phyloP scores from a whole-genome alignment of 1,284 basidiomycete genomes.

The Leccinum fallax region DNA sequence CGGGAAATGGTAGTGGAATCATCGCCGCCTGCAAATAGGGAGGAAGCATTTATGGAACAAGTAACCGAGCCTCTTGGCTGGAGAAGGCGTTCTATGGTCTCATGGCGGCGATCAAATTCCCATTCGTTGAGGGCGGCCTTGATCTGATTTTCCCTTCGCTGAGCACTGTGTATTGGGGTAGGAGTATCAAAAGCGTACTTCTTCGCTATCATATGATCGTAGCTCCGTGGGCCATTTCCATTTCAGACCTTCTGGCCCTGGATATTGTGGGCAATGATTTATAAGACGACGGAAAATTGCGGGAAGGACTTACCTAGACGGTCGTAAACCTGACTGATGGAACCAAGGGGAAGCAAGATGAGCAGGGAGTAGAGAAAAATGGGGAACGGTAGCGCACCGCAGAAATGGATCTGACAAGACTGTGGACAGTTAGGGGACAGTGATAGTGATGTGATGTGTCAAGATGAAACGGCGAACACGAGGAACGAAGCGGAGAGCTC shows the following conservation, averaged over 20 bases:
- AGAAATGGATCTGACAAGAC: conserved; percentile 77
- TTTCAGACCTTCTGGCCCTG: conserved; percentile 57
- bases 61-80: conserved; percentile 49
- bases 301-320: conserved; percentile 54
- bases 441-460: conserved; percentile 7
- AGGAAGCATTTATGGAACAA: conserved; percentile 50
- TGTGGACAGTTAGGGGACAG: conserved; percentile 32
- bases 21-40: conserved; percentile 43
- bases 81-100: conserved; percentile 48
- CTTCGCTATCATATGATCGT: conserved; percentile 49
- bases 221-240: conserved; percentile 44
- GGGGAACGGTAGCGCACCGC: conserved; percentile 45
- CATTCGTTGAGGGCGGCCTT: conserved; percentile 47
- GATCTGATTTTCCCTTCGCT: conserved; percentile 42
- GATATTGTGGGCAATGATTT: conserved; percentile 9
- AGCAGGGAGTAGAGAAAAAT: conserved; percentile 6
- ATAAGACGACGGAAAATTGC: conserved; percentile 15
- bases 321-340: conserved; percentile 69
- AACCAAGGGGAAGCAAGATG: conserved; percentile 12
- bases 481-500: conserved; percentile 16
- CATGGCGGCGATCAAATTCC: conserved; percentile 44
- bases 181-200: conserved; percentile 45
- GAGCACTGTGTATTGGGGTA: conserved; percentile 21
- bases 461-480: conserved; percentile 7
- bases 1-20: conserved; percentile 26